phyloP scores from a whole-genome alignment of 2,329 filamentous ascomycete genomes.

The Cercospora citrullina region DNA sequence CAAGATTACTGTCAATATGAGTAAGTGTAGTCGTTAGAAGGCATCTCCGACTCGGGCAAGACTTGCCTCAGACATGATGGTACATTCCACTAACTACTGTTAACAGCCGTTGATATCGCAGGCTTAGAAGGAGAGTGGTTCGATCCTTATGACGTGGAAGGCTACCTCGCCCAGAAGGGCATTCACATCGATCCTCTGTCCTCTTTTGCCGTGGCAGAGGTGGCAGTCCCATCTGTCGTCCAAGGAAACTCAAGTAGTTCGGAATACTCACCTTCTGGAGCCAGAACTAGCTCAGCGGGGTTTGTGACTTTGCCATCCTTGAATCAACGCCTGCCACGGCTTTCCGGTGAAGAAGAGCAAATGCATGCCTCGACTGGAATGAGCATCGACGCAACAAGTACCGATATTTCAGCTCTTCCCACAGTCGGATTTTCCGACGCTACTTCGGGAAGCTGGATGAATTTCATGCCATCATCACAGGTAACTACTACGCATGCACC shows the following conservation, averaged over 20 bases:
- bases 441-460: too few relatives aligned
- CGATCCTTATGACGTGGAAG: slow-evolving; percentile 73
- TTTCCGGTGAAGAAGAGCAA: background rate
- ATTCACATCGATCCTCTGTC: slow-evolving; percentile 62
- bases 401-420: too few relatives aligned
- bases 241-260: background rate
- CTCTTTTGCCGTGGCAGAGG: slow-evolving; percentile 61
- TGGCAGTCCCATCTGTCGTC: slow-evolving; percentile 5
- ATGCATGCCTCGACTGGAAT: too few relatives aligned
- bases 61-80: too few relatives aligned
- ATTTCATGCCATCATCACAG: too few relatives aligned
- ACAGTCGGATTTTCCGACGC: too few relatives aligned
- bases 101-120: slow-evolving; percentile 51
- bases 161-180: slow-evolving; percentile 65
- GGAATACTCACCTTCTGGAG: background rate
- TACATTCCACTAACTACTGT: too few relatives aligned
- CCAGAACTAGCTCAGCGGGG: background rate
- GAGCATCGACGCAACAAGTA: too few relatives aligned
- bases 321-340: background rate
- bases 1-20: slow-evolving; percentile 35
- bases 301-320: background rate
- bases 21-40: too few relatives aligned
- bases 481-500: too few relatives aligned
- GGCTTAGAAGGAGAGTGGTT: slow-evolving; percentile 75
- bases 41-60: too few relatives aligned